Conservation (phyloP, 1,284 basidiomycete genomes). For the Naganishia albida region DNA sequence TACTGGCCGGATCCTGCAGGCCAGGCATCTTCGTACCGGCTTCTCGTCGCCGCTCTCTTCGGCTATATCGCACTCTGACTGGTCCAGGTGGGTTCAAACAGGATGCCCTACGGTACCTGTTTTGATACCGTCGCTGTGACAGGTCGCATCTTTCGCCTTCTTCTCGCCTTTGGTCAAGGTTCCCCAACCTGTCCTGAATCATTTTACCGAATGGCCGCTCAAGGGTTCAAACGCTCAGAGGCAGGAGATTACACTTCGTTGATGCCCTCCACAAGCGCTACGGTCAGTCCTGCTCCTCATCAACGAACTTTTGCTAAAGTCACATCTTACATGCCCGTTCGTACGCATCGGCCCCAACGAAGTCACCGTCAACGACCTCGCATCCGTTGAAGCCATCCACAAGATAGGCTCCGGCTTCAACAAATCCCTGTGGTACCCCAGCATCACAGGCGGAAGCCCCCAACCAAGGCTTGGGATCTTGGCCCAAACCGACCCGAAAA, state of each 20-base stretch:
- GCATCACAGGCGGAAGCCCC: constrained; percentile 13
- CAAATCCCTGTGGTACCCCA: constrained; percentile 18
- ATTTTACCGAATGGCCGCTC: constrained; percentile 21
- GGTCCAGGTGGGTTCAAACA: neutral
- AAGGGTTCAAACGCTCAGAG: constrained; percentile 14
- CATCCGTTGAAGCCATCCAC: constrained; percentile 16
- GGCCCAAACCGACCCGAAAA: constrained; percentile 8
- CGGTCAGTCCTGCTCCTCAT: constrained; percentile 3
- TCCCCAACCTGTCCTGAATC: constrained; percentile 5
- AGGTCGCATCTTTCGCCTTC: constrained; percentile 6
- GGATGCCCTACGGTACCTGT: too few species aligned
- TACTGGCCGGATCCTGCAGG: constrained; percentile 1
- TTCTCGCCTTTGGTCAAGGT: constrained; percentile 17
- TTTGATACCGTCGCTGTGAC: neutral
- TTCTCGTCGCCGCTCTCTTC: neutral
- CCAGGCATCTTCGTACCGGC: neutral
- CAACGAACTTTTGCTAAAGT: neutral
- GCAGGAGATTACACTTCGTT: constrained; percentile 10
- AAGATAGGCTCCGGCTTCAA: constrained; percentile 19
- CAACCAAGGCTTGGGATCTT: constrained; percentile 6
- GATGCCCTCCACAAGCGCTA: constrained; percentile 20
- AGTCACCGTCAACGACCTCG: constrained; percentile 21
- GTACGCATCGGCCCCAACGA: constrained; percentile 9
- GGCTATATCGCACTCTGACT: neutral
- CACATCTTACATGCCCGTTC: neutral